phyloP scores from a whole-genome alignment of 2,329 filamentous ascomycete genomes.

The Apiospora phragmitis region DNA sequence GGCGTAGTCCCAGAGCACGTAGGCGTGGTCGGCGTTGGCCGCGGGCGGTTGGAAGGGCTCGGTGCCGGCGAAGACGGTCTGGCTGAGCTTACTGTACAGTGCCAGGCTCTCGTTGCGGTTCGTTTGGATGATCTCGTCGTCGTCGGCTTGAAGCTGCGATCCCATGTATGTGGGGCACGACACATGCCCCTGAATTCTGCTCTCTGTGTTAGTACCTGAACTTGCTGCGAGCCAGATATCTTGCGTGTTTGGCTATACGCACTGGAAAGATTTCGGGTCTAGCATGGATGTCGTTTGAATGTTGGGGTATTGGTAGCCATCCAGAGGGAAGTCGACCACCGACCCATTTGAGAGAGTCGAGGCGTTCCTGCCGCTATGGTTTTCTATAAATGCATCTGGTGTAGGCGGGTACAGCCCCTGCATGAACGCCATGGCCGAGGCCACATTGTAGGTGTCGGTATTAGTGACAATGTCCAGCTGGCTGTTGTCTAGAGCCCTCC shows the following conservation, averaged over 20 bases:
- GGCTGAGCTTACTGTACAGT: slow-evolving; percentile 46
- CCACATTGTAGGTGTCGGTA: slow-evolving; percentile 53
- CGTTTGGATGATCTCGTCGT: slow-evolving; percentile 18
- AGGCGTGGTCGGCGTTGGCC: slow-evolving; percentile 51
- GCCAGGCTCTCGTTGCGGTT: slow-evolving; percentile 26
- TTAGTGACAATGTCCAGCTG: slow-evolving; percentile 46
- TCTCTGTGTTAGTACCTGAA: not conserved
- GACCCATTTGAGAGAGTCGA: slow-evolving; percentile 62
- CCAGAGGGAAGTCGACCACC: slow-evolving; percentile 63
- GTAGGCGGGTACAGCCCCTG: slow-evolving; percentile 83
- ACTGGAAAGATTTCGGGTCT: not conserved
- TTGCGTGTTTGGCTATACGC: not conserved
- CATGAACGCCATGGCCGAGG: slow-evolving; percentile 73
- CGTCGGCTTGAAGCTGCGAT: slow-evolving; percentile 28
- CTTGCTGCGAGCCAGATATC: not conserved
- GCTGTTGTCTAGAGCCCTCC: slow-evolving; percentile 47
- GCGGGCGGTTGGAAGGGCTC: slow-evolving; percentile 30
- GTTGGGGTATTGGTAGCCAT: slow-evolving; percentile 79
- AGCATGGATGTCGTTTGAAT: slow-evolving; percentile 49
- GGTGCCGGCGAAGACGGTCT: slow-evolving; percentile 36
- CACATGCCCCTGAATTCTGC: slow-evolving; percentile 39
- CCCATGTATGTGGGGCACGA: slow-evolving; percentile 40
- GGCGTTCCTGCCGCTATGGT: slow-evolving; percentile 37
- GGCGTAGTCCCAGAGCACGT: slow-evolving; percentile 56
- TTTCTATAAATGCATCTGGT: slow-evolving; percentile 36